Base-by-base conservation (phyloP, 2,329 filamentous ascomycete species). In the Fusarium concolor region DNA sequence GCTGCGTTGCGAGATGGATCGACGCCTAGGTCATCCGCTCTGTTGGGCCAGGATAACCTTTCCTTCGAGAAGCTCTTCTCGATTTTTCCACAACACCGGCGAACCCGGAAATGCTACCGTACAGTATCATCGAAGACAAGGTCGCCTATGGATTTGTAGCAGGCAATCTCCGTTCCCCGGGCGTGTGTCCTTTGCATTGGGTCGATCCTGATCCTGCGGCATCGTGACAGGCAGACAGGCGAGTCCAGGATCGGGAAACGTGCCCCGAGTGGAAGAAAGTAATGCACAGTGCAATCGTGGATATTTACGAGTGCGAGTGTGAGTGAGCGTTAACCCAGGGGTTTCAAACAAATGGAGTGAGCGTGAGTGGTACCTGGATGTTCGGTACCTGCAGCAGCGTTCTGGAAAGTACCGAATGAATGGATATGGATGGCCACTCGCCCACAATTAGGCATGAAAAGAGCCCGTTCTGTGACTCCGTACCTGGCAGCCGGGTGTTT, bases 21-120 rank as follows among this genome's bases (percentile, higher is more conserved):
- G 70, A 73, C 72, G 62, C 51, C 70, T 60, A 73, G 71, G 67
- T 72, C 69, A 24, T 58, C 71, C 68, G 39, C 53, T 62, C 56
- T 53, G 47, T 59, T 71, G 71, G 70, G 66, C 63, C 60, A 57
- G 68, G 71, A 65, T 71, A 58, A 44, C 65, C 65, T 71, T 51
- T 65, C 59, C 71, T 73, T 73, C 71, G 62, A 69, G 71, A 73
- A 73, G 64, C 35, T 50, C 47, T 62, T 45, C 47, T 58, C 59
- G 58, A 58, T 46, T 56, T 50, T 59, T 62, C 59, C 56, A 62
- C 56, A 50, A 62, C 46, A 71, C 56, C 62, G 56, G 71, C 44
- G 67, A 70, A 43, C 46, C 67, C 57, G 67, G 66, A 45, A 63
- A 68, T 70, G 59, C 44, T 61, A 70, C 62, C 33, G 43, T 62